Evolutionary conservation across 305 asterid genomes (phyloP).

Genomic region (Rubia balearica): DNA sequence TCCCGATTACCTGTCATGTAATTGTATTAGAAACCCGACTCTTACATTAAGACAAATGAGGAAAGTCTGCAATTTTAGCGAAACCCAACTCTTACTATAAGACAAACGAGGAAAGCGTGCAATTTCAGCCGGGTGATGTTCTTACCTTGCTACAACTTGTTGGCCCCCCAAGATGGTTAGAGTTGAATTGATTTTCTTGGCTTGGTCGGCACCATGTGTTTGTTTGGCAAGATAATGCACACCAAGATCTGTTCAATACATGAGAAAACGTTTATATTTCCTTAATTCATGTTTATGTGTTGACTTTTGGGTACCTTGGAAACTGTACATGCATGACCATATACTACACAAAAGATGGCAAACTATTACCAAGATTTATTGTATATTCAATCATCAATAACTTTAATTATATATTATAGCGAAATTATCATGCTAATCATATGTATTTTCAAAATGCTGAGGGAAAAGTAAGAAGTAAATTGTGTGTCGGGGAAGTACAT

Average conservation of each 20-base stretch:
- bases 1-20: slow-evolving; percentile 8
- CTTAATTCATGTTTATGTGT: slow-evolving; percentile 1
- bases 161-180: slow-evolving; percentile 18
- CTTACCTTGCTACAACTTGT: slow-evolving; percentile 32
- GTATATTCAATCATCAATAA: too few relatives aligned
- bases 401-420: too few relatives aligned
- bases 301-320: slow-evolving; percentile 29
- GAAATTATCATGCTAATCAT: too few relatives aligned
- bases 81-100: not conserved
- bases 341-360: not conserved
- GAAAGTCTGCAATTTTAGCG: too few relatives aligned
- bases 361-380: not conserved
- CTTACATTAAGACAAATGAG: not conserved
- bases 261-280: not conserved
- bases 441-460: too few relatives aligned
- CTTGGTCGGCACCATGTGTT: slow-evolving; percentile 30
- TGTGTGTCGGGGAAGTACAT: not conserved
- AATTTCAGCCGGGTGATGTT: not conserved
- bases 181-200: slow-evolving; percentile 20
- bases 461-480: too few relatives aligned
- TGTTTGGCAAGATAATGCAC: slow-evolving; percentile 29
- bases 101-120: not conserved
- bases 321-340: slow-evolving; percentile 6
- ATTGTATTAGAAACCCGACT: not conserved
- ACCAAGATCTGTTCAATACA: slow-evolving; percentile 24